Percentiles rank a stretch among this genome's conserved stretches.
phyloP scores from a whole-genome alignment of 2,329 filamentous ascomycete species.

The Venturia nashicola region DNA sequence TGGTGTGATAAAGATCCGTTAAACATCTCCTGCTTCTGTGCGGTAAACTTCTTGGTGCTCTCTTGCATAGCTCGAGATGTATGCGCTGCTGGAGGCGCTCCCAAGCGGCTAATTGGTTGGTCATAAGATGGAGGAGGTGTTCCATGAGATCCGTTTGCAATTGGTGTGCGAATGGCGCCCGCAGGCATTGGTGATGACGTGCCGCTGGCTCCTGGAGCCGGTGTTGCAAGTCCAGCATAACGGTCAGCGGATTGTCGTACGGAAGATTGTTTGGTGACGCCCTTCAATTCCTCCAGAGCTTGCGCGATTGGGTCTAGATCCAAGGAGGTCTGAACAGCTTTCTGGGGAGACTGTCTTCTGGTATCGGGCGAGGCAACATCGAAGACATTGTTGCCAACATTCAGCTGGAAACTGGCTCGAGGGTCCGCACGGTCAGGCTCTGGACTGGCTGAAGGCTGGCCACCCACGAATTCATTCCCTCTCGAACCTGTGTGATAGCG shows the following conservation, averaged over 20 bases:
- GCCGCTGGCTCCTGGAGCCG: slow-evolving; percentile 39
- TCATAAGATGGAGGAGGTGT: slow-evolving; percentile 86
- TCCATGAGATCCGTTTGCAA: slow-evolving; percentile 40
- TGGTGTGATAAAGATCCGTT: slow-evolving; percentile 18
- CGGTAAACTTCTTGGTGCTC: slow-evolving; percentile 41
- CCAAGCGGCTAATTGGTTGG: slow-evolving; percentile 61
- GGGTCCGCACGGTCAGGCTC: slow-evolving; percentile 86
- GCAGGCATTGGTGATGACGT: slow-evolving; percentile 25
- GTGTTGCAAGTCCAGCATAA: slow-evolving; percentile 86
- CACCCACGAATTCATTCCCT: slow-evolving; percentile 8
- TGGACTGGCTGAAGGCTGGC: slow-evolving; percentile 30
- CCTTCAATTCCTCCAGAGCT: slow-evolving; percentile 86
- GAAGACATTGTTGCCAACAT: slow-evolving; percentile 92
- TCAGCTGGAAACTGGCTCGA: slow-evolving; percentile 82
- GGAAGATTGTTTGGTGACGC: slow-evolving; percentile 67
- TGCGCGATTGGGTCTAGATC: slow-evolving; percentile 80
- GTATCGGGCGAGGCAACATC: slow-evolving; percentile 69
- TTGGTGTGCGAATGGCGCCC: slow-evolving; percentile 32
- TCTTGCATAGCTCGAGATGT: slow-evolving; percentile 94
- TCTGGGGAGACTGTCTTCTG: slow-evolving; percentile 33
- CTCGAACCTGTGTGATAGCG: slow-evolving; percentile 13
- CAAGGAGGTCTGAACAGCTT: slow-evolving; percentile 31
- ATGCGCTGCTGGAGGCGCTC: slow-evolving; percentile 80
- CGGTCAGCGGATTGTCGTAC: slow-evolving; percentile 87
- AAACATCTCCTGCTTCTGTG: slow-evolving; percentile 71